phyloP scores from a whole-genome alignment of 352 stramenopile species.

The Phytophthora pini region DNA sequence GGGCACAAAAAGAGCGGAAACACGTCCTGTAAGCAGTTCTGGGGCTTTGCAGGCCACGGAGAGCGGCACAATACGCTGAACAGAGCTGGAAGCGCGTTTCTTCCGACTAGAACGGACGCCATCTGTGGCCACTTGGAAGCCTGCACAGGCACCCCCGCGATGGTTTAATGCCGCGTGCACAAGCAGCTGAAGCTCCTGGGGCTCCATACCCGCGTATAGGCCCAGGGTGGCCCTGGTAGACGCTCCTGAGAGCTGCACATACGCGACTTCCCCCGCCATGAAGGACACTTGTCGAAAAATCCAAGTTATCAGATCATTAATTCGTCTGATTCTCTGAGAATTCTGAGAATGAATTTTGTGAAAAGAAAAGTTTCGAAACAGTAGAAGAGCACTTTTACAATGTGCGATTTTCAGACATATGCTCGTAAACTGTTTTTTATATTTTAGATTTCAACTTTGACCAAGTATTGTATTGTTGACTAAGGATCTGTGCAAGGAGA shows the following conservation, averaged over 20 bases:
- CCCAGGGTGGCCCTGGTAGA: conserved; percentile 47
- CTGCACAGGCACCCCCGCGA: conserved; percentile 24
- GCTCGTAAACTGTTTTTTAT: too few species aligned
- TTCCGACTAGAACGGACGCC: conserved; percentile 6
- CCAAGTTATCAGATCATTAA: too few species aligned
- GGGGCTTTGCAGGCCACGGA: conserved; percentile 62
- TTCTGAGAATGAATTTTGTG: too few species aligned
- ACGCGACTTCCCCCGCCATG: conserved; percentile 36
- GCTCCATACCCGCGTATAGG: conserved; percentile 61
- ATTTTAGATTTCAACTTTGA: too few species aligned
- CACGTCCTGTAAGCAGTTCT: conserved; percentile 44
- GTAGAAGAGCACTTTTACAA: too few species aligned
- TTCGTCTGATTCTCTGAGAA: too few species aligned
- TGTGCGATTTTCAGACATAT: too few species aligned
- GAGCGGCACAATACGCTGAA: conserved; percentile 58
- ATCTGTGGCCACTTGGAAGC: conserved; percentile 44
- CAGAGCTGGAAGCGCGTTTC: conserved; percentile 7
- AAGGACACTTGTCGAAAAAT: conserved; percentile 8
- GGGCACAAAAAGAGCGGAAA: conserved; percentile 30
- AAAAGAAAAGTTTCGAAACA: too few species aligned
- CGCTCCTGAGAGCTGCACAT: conserved; percentile 31
- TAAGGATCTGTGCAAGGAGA: too few species aligned
- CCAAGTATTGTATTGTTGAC: too few species aligned
- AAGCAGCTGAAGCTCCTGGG: conserved; percentile 53
- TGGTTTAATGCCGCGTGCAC: conserved; percentile 42